These are phyloP conservation scores for Cyberlindnera mycetangii DNA, from an alignment of 805 yeast genomes.

Conservation along the genomic window DNA sequence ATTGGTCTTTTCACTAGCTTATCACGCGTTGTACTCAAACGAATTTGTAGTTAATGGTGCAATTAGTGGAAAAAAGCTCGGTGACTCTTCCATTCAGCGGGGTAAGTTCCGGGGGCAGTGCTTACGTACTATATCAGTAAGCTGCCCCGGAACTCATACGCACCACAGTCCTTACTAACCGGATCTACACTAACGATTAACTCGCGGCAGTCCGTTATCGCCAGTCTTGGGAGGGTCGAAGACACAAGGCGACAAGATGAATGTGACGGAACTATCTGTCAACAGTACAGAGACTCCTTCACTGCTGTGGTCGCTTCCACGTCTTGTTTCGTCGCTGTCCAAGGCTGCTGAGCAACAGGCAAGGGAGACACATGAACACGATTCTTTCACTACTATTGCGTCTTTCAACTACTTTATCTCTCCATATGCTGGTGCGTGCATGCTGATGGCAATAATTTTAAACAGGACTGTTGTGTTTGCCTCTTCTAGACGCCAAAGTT, in stretches of 20 bases:
- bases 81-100: neutral
- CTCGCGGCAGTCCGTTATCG: too few species aligned
- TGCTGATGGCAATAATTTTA: slow-evolving; percentile 53
- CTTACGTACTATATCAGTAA: too few species aligned
- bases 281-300: slow-evolving; percentile 1
- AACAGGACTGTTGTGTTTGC: slow-evolving; percentile 61
- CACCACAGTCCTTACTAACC: too few species aligned
- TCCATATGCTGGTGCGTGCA: slow-evolving; percentile 50
- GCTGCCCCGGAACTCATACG: too few species aligned
- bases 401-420: slow-evolving; percentile 43
- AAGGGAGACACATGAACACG: slow-evolving; percentile 2
- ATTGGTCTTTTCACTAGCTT: too few species aligned
- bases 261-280: neutral
- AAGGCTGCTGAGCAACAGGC: slow-evolving; percentile 18
- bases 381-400: slow-evolving; percentile 1
- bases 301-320: slow-evolving; percentile 9
- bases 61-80: neutral
- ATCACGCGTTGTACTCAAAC: neutral
- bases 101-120: slow-evolving; percentile 2
- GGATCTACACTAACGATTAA: too few species aligned
- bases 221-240: too few species aligned
- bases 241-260: neutral
- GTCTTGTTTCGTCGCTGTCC: slow-evolving; percentile 8
- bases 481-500: slow-evolving; percentile 40
- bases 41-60: too few species aligned